Conservation (phyloP, 352 stramenopile genomes). For the Globisporangium apiculatum region DNA sequence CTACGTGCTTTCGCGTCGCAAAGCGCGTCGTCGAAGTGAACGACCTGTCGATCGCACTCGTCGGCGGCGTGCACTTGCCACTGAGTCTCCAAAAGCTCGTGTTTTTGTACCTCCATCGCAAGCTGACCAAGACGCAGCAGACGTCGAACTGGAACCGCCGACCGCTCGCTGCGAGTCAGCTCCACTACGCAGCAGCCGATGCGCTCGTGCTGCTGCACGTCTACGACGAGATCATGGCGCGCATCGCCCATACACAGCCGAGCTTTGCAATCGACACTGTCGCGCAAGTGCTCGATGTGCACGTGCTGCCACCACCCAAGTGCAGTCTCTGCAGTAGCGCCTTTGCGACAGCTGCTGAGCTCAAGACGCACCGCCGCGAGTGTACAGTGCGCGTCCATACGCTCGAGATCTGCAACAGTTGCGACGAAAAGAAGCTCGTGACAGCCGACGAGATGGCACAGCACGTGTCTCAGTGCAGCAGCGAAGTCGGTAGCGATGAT, state of each 20-base stretch:
- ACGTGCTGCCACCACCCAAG: conserved; percentile 31
- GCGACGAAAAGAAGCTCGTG: conserved; percentile 39
- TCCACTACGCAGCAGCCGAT: conserved; percentile 69
- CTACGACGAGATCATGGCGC: conserved; percentile 44
- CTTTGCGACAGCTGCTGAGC: conserved; percentile 23
- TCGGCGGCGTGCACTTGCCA: conserved; percentile 32
- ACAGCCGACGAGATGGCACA: conserved; percentile 31
- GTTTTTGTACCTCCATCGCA: conserved; percentile 60
- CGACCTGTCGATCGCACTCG: conserved; percentile 51
- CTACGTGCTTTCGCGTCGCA: conserved; percentile 59
- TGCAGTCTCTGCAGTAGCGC: conserved; percentile 45
- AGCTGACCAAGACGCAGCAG: conserved; percentile 73
- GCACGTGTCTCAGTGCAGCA: conserved; percentile 35
- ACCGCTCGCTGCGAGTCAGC: conserved; percentile 39
- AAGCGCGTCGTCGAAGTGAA: conserved; percentile 73
- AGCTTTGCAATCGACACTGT: conserved; percentile 42
- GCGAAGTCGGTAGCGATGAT: conserved; percentile 9
- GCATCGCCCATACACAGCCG: conserved; percentile 19
- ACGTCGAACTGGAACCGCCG: conserved; percentile 72
- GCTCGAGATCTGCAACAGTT: conserved; percentile 35
- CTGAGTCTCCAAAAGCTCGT: conserved; percentile 76
- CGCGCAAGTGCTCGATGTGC: conserved; percentile 55
- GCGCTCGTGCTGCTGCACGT: conserved; percentile 67
- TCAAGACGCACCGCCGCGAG: conserved; percentile 43
- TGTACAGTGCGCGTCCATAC: conserved; percentile 29